Evolutionary conservation across 176 grass and related monocot genomes (phyloP), one percentile per base, ranked within the genome.

Genomic region (Canna indica): DNA sequence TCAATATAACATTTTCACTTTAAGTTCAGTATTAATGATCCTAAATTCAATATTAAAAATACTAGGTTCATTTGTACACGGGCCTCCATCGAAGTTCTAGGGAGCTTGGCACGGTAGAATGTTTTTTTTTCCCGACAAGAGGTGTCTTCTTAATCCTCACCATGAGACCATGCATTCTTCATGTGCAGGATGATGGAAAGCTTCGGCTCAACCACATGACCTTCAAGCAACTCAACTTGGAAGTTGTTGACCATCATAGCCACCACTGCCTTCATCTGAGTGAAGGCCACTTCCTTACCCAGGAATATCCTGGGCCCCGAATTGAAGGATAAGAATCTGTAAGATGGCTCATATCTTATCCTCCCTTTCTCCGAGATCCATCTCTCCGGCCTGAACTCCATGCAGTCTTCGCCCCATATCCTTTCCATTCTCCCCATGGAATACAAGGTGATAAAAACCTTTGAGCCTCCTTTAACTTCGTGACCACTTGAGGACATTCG

Each of bases 221-320:
- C 59, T 16, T 58, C 32, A 9, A 73, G 31, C 50, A 58, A 9
- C 50, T 73, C 70, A 10, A 73, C 13, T 32, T 3, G 28, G 70
- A 58, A 73, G 9, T 20, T 73, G 7, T 73, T 30, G 11, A 58
- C 17, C 33, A 58, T 7, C 45, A 27, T 20, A 31, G 50, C 70
- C 34, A n/a, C 70, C n/a, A 47, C 48, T 22, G 50, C 18, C 70
- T 73, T 73, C 70, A 73, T 73, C 70, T 73, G 70, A 5, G 48
- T 72, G 48, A 54, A 58, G 22, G 70, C 70, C 48, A 72, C 47
- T 31, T 72, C 70, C 48, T 72, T 72, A 47, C 70, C 70, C 70
- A 72, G 48, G 47, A 47, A 72, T 32, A 30, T 72, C 70, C 70
- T 34, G 1, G 70, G 70, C 70, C 70, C 70, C 0, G 58, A 61